Evolutionary conservation across 208 protist species (phyloP), one percentile per base, ranked within the genome.

Genomic region (Wallacemonas sp.): DNA sequence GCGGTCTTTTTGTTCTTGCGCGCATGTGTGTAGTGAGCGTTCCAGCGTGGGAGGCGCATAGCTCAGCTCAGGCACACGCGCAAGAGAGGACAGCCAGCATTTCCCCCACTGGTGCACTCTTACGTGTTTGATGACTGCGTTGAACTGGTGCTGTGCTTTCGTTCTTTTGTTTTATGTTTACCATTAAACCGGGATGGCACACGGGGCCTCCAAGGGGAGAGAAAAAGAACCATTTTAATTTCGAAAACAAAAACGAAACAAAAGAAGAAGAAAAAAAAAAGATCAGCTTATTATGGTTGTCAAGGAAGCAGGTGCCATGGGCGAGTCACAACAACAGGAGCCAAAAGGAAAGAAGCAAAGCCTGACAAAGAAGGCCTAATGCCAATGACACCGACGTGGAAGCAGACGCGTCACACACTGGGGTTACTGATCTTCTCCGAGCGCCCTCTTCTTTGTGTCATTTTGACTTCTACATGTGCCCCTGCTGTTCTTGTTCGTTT

Each of bases 311-410:
- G 18, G 18, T 44, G 12, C 11, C 39, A 44, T 44, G 18, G 12
- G 11, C 18, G 39, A 18, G 39, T 18, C 11, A n/a, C n/a, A n/a
- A n/a, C n/a, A n/a, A n/a, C n/a, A n/a, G 14, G 31, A 57, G 31
- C 39, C 0, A 67, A 67, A 54, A 29, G 36, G 22, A 57, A 20
- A 57, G 42, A 54, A 57, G n/a, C 55, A 48, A 29, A n/a, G n/a
- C n/a, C n/a, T 10, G 25, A 39, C 8, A 57, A 14, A 29, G 32
- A 32, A 57, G 44, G 26, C n/a, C n/a, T n/a, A 42, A 54, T 12
- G 20, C 18, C 38, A 31, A 44, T 46, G 36, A 31, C 29, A 44
- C 5, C n/a, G 29, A 61, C 23, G 26, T 20, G 29, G 31, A 38
- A 50, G n/a, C n/a, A n/a, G n/a, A n/a, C n/a, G n/a, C n/a, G n/a